Conservation (phyloP, 257 asterid species). For the Linderniella brevidens region DNA sequence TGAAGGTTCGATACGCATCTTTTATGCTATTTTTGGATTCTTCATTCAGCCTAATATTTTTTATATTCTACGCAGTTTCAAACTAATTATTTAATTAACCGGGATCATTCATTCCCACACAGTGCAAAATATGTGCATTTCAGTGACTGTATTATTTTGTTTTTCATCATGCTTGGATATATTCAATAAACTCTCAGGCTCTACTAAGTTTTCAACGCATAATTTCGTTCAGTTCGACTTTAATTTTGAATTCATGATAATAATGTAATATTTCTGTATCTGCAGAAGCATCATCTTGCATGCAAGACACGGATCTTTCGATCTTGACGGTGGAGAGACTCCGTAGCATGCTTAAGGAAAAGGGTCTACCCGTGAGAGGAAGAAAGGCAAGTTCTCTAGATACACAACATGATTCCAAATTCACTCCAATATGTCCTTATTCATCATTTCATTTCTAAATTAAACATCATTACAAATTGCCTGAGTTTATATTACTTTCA, state of each 20-base stretch:
- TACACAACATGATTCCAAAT: too few species aligned
- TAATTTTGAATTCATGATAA: slow-evolving; percentile 1
- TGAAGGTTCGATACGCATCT: slow-evolving; percentile 24
- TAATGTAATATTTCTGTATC: background rate
- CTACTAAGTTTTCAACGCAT: background rate
- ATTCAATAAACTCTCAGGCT: background rate
- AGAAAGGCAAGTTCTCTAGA: slow-evolving; percentile 37
- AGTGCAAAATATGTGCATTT: too few species aligned
- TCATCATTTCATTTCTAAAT: background rate
- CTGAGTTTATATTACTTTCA: too few species aligned
- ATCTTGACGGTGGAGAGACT: slow-evolving; percentile 45
- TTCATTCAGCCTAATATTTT: too few species aligned
- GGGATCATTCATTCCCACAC: too few species aligned
- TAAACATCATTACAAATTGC: background rate
- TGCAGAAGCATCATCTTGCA: slow-evolving; percentile 19
- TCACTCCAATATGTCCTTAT: background rate
- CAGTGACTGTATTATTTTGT: too few species aligned
- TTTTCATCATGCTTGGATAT: background rate
- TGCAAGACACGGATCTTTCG: slow-evolving; percentile 27
- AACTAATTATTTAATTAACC: too few species aligned
- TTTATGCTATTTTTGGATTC: background rate
- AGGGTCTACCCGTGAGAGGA: slow-evolving; percentile 48
- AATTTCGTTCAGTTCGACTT: background rate
- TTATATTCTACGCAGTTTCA: too few species aligned
- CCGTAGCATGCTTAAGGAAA: slow-evolving; percentile 45